Base-by-base conservation (phyloP, 2,329 filamentous ascomycete genomes). In the Hypomyces perniciosus region DNA sequence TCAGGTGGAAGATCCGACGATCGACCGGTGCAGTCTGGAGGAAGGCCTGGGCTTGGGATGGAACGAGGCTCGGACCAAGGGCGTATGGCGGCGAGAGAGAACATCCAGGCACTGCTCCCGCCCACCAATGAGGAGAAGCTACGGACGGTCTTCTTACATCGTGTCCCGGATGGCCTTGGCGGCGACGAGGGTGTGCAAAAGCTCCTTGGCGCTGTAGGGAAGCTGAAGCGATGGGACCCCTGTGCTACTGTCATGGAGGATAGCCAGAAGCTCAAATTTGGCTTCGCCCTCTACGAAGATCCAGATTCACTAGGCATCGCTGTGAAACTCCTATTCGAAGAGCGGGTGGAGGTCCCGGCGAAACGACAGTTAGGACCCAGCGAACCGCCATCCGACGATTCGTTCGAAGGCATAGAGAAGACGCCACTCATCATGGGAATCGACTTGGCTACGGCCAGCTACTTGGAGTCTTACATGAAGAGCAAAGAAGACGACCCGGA, bases 201-300 rank as follows among this genome's bases (percentile, higher is more conserved):
- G 51, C 81, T 99, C 35, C 72, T 99, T 40, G 73, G 80, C 42
- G 80, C 85, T n/a, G 86, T 87, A 0, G 91, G 91, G 38, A 84
- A 79, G 64, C 71, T 99, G 55, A 83, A 87, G 56, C 84, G 90
- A 61, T 99, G 91, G 90, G 90, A 91, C 56, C 77, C 89, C 54
- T 85, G 84, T 33, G 82, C 80, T 44, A 77, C 75, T 12, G 70
- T 76, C 33, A 63, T 74, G 12, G 65, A 74, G n/a, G 84, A 90
- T 57, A 83, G 87, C 57, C 93, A 92, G 70, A 84, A 84, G 50
- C 85, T 86, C 69, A 86, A 85, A 56, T 97, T 97, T 74, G 93
- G 92, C 10, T 97, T 99, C 70, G 93, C 92, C 53, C 88, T 96
- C 69, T 99, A 88, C 68, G 92, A 96, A 56, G 91, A 97, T 67